These are phyloP conservation scores for Sherardia arvensis DNA, from an alignment of 257 asterid species.

Conservation along the genomic window DNA sequence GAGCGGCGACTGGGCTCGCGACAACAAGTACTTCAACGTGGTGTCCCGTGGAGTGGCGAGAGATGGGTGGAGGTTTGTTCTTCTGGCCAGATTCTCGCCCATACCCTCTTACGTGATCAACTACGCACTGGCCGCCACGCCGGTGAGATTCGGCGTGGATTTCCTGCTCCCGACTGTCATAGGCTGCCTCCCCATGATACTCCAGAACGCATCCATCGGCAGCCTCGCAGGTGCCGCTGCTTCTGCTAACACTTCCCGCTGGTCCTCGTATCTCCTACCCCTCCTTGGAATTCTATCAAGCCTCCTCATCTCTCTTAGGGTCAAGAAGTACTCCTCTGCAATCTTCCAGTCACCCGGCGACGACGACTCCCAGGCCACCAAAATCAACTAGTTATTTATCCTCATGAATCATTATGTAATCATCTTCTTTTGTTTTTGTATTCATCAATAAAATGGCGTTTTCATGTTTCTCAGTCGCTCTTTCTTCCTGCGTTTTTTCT, in stretches of 20 bases:
- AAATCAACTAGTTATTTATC: background rate
- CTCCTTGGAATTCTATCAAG: conserved; percentile 78
- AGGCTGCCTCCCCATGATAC: conserved; percentile 92
- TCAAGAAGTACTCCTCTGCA: conserved; percentile 64
- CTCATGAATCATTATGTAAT: no score
- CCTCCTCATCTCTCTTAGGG: conserved; percentile 72
- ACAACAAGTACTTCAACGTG: conserved; percentile 64
- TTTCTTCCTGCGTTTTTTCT: no score
- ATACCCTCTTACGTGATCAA: conserved; percentile 86
- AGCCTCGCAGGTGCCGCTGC: conserved; percentile 95
- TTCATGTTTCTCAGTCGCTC: no score
- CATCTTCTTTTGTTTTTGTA: background rate
- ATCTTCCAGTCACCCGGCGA: conserved; percentile 10
- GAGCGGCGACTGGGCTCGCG: conserved; percentile 52
- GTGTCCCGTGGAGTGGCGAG: conserved; percentile 73
- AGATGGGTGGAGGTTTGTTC: conserved; percentile 93
- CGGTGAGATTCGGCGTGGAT: conserved; percentile 57
- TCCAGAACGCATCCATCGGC: conserved; percentile 93
- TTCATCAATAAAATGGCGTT: no score
- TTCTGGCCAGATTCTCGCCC: conserved; percentile 95
- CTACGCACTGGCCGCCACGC: conserved; percentile 87
- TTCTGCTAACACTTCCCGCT: conserved; percentile 14
- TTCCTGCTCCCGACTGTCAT: conserved; percentile 83
- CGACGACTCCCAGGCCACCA: background rate
- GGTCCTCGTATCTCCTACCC: conserved; percentile 63